These are phyloP conservation scores for Cystobasidium ongulense DNA, from an alignment of 768 basidiomycete species.

Conservation along the genomic window DNA sequence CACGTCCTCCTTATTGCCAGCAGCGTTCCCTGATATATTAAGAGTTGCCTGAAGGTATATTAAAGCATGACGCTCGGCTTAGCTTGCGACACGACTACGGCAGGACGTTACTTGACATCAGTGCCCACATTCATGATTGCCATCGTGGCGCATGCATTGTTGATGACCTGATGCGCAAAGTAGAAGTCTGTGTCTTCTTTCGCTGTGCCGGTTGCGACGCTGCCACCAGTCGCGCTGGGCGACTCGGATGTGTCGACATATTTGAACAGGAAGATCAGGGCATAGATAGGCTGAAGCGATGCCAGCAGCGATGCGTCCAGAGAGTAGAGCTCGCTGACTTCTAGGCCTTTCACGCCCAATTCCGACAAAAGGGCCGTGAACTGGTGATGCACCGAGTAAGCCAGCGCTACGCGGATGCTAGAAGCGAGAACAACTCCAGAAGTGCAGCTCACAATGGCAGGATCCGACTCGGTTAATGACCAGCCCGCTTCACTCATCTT, in stretches of 20 bases:
- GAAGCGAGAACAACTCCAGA: neutral
- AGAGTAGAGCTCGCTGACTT: constrained; percentile 73
- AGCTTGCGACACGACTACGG: constrained; percentile 41
- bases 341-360: constrained; percentile 64
- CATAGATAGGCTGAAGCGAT: constrained; percentile 70
- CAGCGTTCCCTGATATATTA: constrained; percentile 40
- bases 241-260: constrained; percentile 58
- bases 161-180: constrained; percentile 57
- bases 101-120: constrained; percentile 10
- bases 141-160: constrained; percentile 89
- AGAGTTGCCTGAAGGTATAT: neutral
- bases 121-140: constrained; percentile 78
- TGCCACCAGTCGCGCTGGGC: constrained; percentile 14
- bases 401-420: too few relatives aligned
- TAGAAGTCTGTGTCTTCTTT: constrained; percentile 27
- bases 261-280: constrained; percentile 93
- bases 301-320: constrained; percentile 51
- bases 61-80: neutral
- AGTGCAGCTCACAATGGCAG: neutral
- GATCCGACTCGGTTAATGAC: constrained; percentile 32
- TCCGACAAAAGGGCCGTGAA: constrained; percentile 68
- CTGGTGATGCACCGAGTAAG: too few relatives aligned
- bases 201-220: neutral
- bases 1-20: constrained; percentile 58
- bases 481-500: constrained; percentile 28